Base-by-base conservation (phyloP, 352 stramenopile genomes). In the Phytophthora pini region DNA sequence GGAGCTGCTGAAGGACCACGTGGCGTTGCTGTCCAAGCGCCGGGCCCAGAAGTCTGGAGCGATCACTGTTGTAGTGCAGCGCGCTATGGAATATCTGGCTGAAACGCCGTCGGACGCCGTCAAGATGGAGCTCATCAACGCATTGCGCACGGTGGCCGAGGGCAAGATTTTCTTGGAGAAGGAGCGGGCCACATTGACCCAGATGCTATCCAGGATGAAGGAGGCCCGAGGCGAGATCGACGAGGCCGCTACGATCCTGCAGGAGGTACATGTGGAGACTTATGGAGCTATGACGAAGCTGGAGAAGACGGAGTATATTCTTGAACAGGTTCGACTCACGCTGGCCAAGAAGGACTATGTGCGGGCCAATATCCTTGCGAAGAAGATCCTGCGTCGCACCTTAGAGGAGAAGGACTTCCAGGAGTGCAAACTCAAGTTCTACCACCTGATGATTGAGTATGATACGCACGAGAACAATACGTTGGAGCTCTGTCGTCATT, bases 301-400 rank as follows among this genome's bases (percentile, higher is more conserved):
- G 31, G 97, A 99, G 77, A 99, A 99, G 79, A 92, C 97, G 11
- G 97, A 99, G 76, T 99, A 98, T 77, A 99, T 99, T 68, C 77
- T 99, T 32, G 97, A 99, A 73, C 96, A 99, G 79, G 96, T 99
- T 72, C 88, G 97, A 12, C 76, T 99, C 29, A 99, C 94, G 31
- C 84, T 99, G 38, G 89, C 87, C 40, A 99, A 98, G 74, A 97
- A 98, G 66, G 98, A 99, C 82, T 99, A 88, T 68, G 92, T 99
- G 58, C 83, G 98, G 22, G 95, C 97, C 11, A 89, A 91, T 49
- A 99, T 99, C 70, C 76, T 99, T 26, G 90, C 90, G 49, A 97
- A 98, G 58, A 99, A 99, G 81, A 97, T 99, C 31, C 86, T 98
- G 66, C 84, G 87, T 39, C 96, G 97, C 52, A 94, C 89, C 22